A percentile compares a stretch with the other conserved stretches of the same genome.
phyloP scores from a whole-genome alignment of 179 eudicot genomes.

The Silene coronaria region DNA sequence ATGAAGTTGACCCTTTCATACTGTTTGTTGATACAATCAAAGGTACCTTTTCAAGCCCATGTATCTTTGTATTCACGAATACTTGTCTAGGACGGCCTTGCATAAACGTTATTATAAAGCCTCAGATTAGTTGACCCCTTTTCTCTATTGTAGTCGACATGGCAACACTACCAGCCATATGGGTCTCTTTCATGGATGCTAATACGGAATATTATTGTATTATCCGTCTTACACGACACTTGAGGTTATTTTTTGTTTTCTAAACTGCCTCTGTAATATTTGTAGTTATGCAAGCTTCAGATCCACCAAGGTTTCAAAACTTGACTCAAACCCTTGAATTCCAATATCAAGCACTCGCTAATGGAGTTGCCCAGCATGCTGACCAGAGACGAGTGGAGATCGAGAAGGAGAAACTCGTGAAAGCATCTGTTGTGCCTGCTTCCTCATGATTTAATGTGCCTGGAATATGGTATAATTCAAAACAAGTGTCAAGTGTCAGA shows the following conservation, averaged over 20 bases:
- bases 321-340: constrained; percentile 74
- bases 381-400: constrained; percentile 73
- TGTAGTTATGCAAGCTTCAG: constrained; percentile 78
- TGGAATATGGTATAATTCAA: not conserved
- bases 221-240: not conserved
- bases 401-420: constrained; percentile 79
- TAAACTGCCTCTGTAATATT: not conserved
- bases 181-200: no score
- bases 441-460: constrained; percentile 15
- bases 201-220: not conserved
- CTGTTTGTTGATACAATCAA: constrained; percentile 83
- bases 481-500: constrained; percentile 14
- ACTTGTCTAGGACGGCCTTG: no score
- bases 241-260: not conserved
- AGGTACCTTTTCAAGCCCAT: constrained; percentile 28
- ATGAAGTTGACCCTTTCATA: constrained; percentile 88
- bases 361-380: constrained; percentile 90
- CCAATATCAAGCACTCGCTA: constrained; percentile 80
- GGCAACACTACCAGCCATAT: no score
- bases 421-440: constrained; percentile 43
- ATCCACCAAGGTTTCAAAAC: constrained; percentile 72
- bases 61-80: no score
- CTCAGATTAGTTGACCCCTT: no score
- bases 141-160: no score
- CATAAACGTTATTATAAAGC: no score